Evolutionary conservation across 495 filamentous ascomycete species (phyloP).

Genomic region (Neurospora sp.): DNA sequence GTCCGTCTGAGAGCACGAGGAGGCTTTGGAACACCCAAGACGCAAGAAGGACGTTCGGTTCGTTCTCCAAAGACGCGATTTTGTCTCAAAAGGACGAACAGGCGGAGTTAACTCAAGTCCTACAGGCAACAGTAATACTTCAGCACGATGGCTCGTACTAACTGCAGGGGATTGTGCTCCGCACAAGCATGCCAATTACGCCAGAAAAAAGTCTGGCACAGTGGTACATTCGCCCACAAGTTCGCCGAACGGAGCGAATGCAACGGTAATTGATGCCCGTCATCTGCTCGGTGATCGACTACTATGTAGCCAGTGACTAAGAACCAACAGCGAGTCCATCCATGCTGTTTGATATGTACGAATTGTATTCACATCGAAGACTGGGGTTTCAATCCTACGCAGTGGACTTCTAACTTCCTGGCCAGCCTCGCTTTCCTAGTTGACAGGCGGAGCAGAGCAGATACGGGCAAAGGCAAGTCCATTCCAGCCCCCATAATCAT

Average conservation of each 20-base stretch:
- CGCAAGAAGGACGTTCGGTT: not conserved
- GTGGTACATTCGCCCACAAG: not conserved
- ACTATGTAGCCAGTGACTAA: not conserved
- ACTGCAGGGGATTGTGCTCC: not conserved
- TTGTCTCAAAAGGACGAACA: constrained; percentile 3
- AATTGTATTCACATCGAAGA: not conserved
- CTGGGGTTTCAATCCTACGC: not conserved
- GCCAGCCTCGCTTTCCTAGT: not conserved
- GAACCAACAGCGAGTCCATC: not conserved
- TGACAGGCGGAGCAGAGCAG: not conserved
- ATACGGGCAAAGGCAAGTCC: not conserved
- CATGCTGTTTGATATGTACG: not conserved
- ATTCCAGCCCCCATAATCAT: not conserved
- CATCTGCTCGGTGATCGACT: not conserved
- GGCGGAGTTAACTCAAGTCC: not conserved
- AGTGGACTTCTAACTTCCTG: not conserved
- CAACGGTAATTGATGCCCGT: not conserved
- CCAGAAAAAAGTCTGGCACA: not conserved
- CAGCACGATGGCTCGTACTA: not conserved
- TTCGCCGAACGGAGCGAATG: not conserved
- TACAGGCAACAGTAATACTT: not conserved
- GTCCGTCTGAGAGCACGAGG: constrained; percentile 16
- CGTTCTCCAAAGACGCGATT: not conserved
- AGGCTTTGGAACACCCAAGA: constrained; percentile 4
- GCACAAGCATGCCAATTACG: not conserved